Evolutionary conservation across 306 rosid species (phyloP).

Genomic region (Medicago ruthenica): DNA sequence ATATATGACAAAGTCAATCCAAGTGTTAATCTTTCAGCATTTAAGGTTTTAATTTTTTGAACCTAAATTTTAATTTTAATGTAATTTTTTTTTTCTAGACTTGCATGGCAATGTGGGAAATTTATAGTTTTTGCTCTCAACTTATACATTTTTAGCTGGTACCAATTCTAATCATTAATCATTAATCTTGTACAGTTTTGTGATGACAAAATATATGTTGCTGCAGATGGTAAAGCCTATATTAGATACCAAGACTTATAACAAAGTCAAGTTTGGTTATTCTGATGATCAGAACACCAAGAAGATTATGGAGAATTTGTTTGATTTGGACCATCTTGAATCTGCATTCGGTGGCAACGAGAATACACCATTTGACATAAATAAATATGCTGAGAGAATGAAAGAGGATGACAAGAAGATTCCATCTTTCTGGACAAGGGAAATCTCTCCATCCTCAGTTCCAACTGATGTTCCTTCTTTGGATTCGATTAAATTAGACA

Average conservation of each 20-base stretch:
- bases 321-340: constrained; percentile 78
- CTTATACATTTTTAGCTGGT: constrained; percentile 21
- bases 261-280: constrained; percentile 89
- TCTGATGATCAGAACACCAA: constrained; percentile 69
- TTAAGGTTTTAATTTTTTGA: background rate
- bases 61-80: constrained; percentile 7
- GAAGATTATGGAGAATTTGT: constrained; percentile 84
- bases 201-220: constrained; percentile 28
- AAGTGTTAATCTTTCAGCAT: constrained; percentile 1
- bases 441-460: constrained; percentile 46
- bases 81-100: constrained; percentile 17
- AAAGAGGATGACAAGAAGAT: constrained; percentile 75
- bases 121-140: constrained; percentile 15
- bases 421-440: constrained; percentile 60
- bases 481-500: constrained; percentile 52
- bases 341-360: constrained; percentile 89
- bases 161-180: constrained; percentile 4
- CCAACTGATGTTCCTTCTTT: constrained; percentile 50
- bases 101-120: background rate
- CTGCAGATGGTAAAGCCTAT: constrained; percentile 90
- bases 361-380: constrained; percentile 63
- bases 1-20: constrained; percentile 7
- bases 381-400: constrained; percentile 81
- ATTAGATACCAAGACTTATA: constrained; percentile 78
- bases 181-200: constrained; percentile 23